A percentile compares a stretch with the other conserved stretches of the same genome.
phyloP scores from a whole-genome alignment of 2,329 filamentous ascomycete genomes.

The Penicillium sp. region DNA sequence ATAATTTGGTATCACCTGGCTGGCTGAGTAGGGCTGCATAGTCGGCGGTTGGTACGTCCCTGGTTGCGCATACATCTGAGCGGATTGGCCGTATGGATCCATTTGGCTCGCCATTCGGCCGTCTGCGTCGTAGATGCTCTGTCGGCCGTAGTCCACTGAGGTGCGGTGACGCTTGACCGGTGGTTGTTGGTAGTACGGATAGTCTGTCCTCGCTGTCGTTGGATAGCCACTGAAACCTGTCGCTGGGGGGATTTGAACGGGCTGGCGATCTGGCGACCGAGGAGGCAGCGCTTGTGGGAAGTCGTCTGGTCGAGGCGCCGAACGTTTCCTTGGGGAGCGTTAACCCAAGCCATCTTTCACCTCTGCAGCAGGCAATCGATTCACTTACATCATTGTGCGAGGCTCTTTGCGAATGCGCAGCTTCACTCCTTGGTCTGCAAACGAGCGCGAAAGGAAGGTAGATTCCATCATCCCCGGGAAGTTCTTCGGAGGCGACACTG shows the following conservation, averaged over 20 bases:
- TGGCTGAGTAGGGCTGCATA: conserved; percentile 40
- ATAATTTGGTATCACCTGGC: conserved; percentile 43
- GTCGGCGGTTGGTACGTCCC: conserved; percentile 39
- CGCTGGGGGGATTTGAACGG: conserved; percentile 39
- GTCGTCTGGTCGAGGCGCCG: conserved; percentile 43
- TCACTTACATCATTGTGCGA: conserved; percentile 55
- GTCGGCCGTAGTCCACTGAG: conserved; percentile 42
- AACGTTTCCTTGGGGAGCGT: conserved; percentile 42
- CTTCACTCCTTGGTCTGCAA: conserved; percentile 85
- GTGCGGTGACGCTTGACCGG: conserved; percentile 46
- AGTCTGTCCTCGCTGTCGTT: conserved; percentile 36
- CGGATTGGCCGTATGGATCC: conserved; percentile 41
- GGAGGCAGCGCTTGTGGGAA: conserved; percentile 40
- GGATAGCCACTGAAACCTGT: conserved; percentile 39
- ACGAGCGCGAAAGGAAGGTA: conserved; percentile 77
- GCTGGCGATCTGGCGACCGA: conserved; percentile 43
- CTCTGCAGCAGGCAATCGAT: background rate
- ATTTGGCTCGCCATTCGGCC: conserved; percentile 41
- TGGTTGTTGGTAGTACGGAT: conserved; percentile 37
- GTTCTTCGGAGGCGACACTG: conserved; percentile 61
- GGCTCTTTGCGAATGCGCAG: conserved; percentile 83
- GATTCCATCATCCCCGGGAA: conserved; percentile 83
- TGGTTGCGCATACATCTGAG: conserved; percentile 37
- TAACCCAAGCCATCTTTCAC: conserved; percentile 8
- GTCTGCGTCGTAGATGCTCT: conserved; percentile 42